Base-by-base conservation (phyloP, 1,284 basidiomycete genomes). In the Leccinum fuscescens region DNA sequence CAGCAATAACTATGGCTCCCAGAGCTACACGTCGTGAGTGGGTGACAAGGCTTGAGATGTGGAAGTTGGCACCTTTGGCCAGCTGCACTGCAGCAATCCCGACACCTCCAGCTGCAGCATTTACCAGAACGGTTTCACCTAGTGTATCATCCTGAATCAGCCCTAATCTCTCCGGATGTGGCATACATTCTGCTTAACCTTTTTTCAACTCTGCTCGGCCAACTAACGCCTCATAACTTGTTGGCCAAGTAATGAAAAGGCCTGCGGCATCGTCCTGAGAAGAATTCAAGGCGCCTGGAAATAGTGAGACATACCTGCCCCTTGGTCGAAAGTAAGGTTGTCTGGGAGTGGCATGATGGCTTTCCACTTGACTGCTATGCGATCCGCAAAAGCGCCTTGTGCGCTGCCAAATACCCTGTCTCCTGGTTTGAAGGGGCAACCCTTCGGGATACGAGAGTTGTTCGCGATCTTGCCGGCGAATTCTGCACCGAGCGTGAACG, bases 71-170 rank as follows among this genome's bases (percentile, higher is more conserved):
- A 88, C 88, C 85, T 82, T 96, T 96, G 15, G 93, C 94, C 56
- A 96, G 81, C 71, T 97, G 95, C 14, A 94, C 87, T 3, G 95
- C 95, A 7, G 88, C 88, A 54, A 98, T 86, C 1, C 96, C 96
- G 4, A 99, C 95, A 27, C 96, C 96, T 11, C 93, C 93, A 1
- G 92, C 93, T n/a, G 90, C 90, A 9, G 92, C 94, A 56, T 90
- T 90, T 6, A 96, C 88, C 14, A 96, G 83, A 2, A 96, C 86
- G 85, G 90, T 94, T 77, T 97, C 94, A 27, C 88, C 92, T 92
- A 35, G 24, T 5, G 53, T 53, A 35, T 20, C 39, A 46, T 64
- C 64, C 31, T 29, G 24, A 51, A 59, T 65, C 24, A 70, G 64
- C 49, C 50, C 46, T 9, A 8, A 20, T 46, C 31, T 46, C 50